Conservation (phyloP, 257 asterid genomes). For the Ocimum tenuiflorum region DNA sequence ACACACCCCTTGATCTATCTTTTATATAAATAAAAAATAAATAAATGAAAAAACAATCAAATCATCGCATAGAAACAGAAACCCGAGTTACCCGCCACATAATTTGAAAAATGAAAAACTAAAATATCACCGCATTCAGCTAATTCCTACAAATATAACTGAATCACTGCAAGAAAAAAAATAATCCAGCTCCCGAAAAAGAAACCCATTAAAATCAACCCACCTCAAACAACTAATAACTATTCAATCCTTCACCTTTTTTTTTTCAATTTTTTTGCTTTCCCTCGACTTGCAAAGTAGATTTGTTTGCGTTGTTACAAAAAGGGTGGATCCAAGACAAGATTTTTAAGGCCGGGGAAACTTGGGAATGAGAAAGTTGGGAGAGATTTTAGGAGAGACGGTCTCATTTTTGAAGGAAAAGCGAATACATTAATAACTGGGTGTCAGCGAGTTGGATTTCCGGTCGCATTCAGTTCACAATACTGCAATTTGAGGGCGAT, state of each 20-base stretch:
- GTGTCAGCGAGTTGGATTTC: background rate
- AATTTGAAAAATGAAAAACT: slow-evolving; percentile 1
- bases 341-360: background rate
- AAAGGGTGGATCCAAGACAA: background rate
- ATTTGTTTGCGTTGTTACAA: background rate
- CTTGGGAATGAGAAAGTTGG: slow-evolving; percentile 9
- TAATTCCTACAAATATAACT: background rate
- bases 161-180: background rate
- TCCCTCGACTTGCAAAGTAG: background rate
- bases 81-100: slow-evolving; percentile 13
- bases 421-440: background rate
- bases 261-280: background rate
- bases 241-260: background rate
- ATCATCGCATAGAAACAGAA: background rate
- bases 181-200: too few relatives aligned
- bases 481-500: background rate
- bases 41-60: background rate
- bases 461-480: slow-evolving; percentile 16
- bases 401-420: background rate
- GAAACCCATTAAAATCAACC: background rate
- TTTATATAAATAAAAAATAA: background rate
- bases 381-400: slow-evolving; percentile 11
- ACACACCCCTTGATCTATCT: background rate
- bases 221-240: background rate
- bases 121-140: slow-evolving; percentile 3